Base-by-base conservation (phyloP, 2,329 filamentous ascomycete species). In the Pleoardoris graminearum region DNA sequence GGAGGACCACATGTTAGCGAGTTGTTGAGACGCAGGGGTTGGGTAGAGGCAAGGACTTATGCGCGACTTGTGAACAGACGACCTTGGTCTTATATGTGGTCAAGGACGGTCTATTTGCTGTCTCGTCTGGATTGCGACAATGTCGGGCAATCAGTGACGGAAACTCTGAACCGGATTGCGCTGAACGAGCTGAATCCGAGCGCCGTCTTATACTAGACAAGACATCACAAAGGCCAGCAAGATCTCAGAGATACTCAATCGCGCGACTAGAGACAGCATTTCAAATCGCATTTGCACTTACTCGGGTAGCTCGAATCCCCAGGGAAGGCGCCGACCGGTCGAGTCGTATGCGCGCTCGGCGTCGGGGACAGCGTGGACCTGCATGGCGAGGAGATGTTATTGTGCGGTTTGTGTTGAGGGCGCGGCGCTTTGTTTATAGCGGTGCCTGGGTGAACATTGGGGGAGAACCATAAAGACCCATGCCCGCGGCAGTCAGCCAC, bases 351-450 rank as follows among this genome's bases (percentile, higher is more conserved):
- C 83, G 63, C 83, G 81, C 70, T 87, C 85, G 60, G 82, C 79
- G 48, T 82, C 82, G 29, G 84, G 83, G 10, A 87, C 84, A 27
- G 82, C 82, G 70, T 87, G 84, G 46, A 87, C 83, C 71, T 87
- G 84, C 81, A 86, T 86, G 50, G 74, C 75, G 25, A 53, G 55
- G 27, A 47, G 35, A 27, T 14, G 21, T n/a, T n/a, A 27, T 17
- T 23, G 12, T 14, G 16, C n/a, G 7, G 22, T 1, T 29, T 30
- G 29, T 4, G 11, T 38, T 21, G 35, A 8, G 5, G 30, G 23
- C 50, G n/a, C 17, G 16, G 7, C 12, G 7, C 57, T 59, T 67
- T 69, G 66, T 69, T 68, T 67, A 63, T 65, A n/a, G 16, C n/a
- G 58, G 51, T 58, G 25, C 25, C 25, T 27, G 41, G 57, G 51